phyloP scores from a whole-genome alignment of 1,284 basidiomycete species.

The Cryptococcus depauperatus region DNA sequence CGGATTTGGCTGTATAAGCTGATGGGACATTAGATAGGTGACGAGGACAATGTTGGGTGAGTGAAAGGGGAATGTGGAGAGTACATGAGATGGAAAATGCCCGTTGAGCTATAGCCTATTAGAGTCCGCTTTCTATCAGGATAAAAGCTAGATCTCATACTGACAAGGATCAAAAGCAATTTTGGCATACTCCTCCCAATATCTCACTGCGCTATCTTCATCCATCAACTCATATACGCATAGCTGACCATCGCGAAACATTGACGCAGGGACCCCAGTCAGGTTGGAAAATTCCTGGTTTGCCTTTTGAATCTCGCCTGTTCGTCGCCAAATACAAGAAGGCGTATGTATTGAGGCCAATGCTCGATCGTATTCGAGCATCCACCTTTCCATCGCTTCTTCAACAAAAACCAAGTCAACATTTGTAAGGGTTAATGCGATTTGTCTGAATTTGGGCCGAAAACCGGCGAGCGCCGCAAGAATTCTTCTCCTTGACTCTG shows the following conservation, averaged over 20 bases:
- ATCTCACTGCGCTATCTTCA: slow-evolving; percentile 91
- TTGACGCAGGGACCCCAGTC: slow-evolving; percentile 32
- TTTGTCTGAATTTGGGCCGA: slow-evolving; percentile 84
- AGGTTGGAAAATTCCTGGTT: slow-evolving; percentile 63
- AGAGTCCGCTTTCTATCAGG: not conserved
- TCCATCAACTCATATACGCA: slow-evolving; percentile 98
- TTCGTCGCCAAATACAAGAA: slow-evolving; percentile 90
- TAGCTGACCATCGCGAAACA: slow-evolving; percentile 57
- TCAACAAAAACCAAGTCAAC: slow-evolving; percentile 97
- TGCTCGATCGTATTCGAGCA: slow-evolving; percentile 92
- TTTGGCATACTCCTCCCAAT: slow-evolving; percentile 83
- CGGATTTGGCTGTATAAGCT: slow-evolving; percentile 3
- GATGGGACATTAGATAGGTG: slow-evolving; percentile 19
- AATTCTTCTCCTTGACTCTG: slow-evolving; percentile 81
- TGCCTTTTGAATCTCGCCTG: slow-evolving; percentile 96
- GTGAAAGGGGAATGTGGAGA: slow-evolving; percentile 58
- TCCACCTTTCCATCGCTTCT: slow-evolving; percentile 89
- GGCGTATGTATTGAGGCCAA: slow-evolving; percentile 93
- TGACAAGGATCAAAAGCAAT: slow-evolving; percentile 74
- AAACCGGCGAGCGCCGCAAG: slow-evolving; percentile 62
- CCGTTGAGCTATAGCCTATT: slow-evolving; percentile 25
- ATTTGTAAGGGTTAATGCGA: slow-evolving; percentile 81
- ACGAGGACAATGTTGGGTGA: slow-evolving; percentile 24
- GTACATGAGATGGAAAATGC: slow-evolving; percentile 91
- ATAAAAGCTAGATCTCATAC: slow-evolving; percentile 5